Conservation (phyloP, 2,329 filamentous ascomycete species). For the Cercospora beticola region DNA sequence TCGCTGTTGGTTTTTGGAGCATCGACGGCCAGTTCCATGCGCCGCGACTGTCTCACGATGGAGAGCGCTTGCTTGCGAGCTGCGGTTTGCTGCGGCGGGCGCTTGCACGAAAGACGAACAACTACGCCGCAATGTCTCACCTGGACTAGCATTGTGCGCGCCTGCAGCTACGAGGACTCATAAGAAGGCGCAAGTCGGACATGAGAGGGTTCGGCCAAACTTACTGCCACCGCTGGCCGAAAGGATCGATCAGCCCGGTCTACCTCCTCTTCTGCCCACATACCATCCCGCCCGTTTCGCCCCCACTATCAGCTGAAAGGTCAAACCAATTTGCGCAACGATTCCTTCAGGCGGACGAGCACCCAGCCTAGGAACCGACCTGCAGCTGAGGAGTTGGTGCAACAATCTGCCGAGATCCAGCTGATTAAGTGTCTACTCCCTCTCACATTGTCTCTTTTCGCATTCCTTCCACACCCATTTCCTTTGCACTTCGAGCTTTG, state of each 20-base stretch:
- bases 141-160: constrained; percentile 1
- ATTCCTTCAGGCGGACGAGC: neutral
- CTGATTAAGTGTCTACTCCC: constrained; percentile 9
- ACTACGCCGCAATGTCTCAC: constrained; percentile 7
- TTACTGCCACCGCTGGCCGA: constrained; percentile 4
- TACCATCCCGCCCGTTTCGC: neutral
- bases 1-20: neutral
- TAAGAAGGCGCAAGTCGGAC: neutral
- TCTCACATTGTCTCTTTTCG: neutral
- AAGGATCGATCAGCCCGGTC: neutral
- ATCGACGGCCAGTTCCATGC: neutral
- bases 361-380: constrained; percentile 2
- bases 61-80: neutral
- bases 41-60: neutral
- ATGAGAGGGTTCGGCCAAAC: neutral
- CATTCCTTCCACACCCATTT: neutral
- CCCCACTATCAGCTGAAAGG: neutral
- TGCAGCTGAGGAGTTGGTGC: constrained; percentile 14
- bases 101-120: constrained; percentile 6
- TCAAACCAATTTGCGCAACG: neutral
- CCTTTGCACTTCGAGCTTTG: neutral
- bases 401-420: constrained; percentile 8
- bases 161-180: neutral
- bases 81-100: constrained; percentile 16
- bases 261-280: neutral